Evolutionary conservation across 495 filamentous ascomycete species (phyloP).

Genomic region (Zalerion maritima): DNA sequence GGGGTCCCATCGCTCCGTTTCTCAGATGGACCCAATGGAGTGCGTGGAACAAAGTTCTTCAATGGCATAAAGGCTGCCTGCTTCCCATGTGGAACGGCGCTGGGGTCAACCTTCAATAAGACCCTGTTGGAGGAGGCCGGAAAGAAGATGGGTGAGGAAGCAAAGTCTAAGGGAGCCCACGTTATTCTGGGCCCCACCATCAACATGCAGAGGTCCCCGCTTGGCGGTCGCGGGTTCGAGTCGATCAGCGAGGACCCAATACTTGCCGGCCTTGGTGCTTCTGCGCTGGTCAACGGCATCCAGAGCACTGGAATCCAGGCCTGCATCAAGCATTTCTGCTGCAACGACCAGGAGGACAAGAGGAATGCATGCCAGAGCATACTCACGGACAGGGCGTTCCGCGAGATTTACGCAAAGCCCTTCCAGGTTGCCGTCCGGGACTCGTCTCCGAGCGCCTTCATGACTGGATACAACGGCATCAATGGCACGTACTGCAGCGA

Average conservation of each 20-base stretch:
- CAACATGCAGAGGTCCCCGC: conserved; percentile 59
- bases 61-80: conserved; percentile 53
- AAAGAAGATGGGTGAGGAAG: conserved; percentile 49
- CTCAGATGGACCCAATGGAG: conserved; percentile 64
- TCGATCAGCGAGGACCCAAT: conserved; percentile 61
- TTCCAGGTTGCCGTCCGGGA: conserved; percentile 60
- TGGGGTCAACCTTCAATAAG: conserved; percentile 58
- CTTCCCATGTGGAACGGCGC: conserved; percentile 53
- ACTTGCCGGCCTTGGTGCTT: conserved; percentile 53
- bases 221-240: conserved; percentile 69
- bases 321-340: conserved; percentile 70
- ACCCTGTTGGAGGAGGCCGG: conserved; percentile 47
- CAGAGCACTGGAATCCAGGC: conserved; percentile 57
- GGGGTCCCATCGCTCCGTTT: conserved; percentile 48
- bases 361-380: conserved; percentile 52
- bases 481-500: conserved; percentile 59
- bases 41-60: conserved; percentile 60
- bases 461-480: conserved; percentile 65
- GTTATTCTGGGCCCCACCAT: conserved; percentile 63
- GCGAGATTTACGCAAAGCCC: conserved; percentile 63
- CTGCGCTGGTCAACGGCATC: conserved; percentile 50
- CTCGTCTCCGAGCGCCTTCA: conserved; percentile 47
- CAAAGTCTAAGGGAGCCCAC: conserved; percentile 54
- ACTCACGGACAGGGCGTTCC: conserved; percentile 52
- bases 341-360: conserved; percentile 66